A percentile compares a stretch with the other conserved stretches of the same genome.
These are phyloP conservation scores for Tilletiaria anomala DNA, from an alignment of 1,284 basidiomycete genomes.

Conservation along the genomic window DNA sequence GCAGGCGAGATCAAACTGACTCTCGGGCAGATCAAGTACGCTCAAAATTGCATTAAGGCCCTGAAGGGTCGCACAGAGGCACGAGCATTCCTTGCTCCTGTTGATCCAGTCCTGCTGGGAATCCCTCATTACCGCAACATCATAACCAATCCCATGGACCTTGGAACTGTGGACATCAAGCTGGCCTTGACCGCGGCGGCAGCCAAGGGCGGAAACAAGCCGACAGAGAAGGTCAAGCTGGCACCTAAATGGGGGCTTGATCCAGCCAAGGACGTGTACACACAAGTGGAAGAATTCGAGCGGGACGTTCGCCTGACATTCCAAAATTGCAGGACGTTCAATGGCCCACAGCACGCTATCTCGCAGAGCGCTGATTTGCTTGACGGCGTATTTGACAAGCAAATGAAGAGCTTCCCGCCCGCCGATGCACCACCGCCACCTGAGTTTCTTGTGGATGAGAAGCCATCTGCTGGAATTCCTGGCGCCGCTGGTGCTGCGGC, in stretches of 20 bases:
- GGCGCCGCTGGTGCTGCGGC: too few relatives aligned
- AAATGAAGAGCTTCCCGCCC: conserved; percentile 46
- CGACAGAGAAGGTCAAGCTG: conserved; percentile 16
- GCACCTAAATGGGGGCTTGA: conserved; percentile 13
- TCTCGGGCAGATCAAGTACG: conserved; percentile 66
- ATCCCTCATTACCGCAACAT: conserved; percentile 82
- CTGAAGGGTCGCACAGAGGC: conserved; percentile 80
- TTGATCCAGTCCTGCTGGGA: conserved; percentile 74
- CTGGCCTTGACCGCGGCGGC: conserved; percentile 25
- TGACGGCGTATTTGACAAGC: conserved; percentile 73
- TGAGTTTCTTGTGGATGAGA: too few relatives aligned
- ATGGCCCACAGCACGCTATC: conserved; percentile 70
- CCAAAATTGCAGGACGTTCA: conserved; percentile 77
- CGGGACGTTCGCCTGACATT: conserved; percentile 50
- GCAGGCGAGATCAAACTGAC: not conserved
- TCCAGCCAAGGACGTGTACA: conserved; percentile 21
- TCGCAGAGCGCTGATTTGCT: conserved; percentile 64
- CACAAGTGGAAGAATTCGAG: conserved; percentile 20
- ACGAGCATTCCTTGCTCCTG: conserved; percentile 66
- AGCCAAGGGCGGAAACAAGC: conserved; percentile 12
- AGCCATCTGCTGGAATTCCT: too few relatives aligned
- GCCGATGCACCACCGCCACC: too few relatives aligned
- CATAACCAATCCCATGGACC: conserved; percentile 85
- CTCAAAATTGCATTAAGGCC: conserved; percentile 60
- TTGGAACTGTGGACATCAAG: conserved; percentile 84